Percentiles rank a stretch among this genome's conserved stretches.
Conservation (phyloP, 768 basidiomycete species). For the Xerocomus spinulosus region DNA sequence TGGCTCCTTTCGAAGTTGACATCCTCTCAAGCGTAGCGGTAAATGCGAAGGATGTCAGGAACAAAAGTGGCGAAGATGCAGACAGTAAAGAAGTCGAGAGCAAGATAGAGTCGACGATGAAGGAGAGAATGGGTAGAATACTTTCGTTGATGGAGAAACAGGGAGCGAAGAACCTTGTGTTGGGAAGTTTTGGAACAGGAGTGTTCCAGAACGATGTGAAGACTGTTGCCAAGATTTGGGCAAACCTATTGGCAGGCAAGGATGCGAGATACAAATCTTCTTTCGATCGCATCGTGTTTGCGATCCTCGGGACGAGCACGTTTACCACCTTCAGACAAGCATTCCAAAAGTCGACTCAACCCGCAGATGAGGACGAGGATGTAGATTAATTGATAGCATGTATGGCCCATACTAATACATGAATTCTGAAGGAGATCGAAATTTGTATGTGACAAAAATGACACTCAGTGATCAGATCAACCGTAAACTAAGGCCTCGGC, state of each 20-base stretch:
- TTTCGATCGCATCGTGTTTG: conserved; percentile 65
- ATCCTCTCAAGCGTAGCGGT: conserved; percentile 73
- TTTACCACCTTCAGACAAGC: conserved; percentile 38
- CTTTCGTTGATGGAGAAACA: conserved; percentile 60
- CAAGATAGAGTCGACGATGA: conserved; percentile 54
- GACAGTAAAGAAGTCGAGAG: conserved; percentile 20
- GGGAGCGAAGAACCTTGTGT: conserved; percentile 54
- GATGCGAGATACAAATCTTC: conserved; percentile 51
- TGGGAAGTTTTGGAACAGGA: conserved; percentile 77
- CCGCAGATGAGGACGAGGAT: not conserved
- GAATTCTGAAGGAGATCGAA: too few species aligned
- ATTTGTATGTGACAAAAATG: too few species aligned
- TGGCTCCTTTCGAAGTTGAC: conserved; percentile 55
- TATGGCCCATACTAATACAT: too few species aligned
- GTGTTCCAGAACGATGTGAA: conserved; percentile 64
- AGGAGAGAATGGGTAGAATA: conserved; percentile 66
- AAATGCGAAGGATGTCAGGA: conserved; percentile 54
- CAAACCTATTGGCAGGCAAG: conserved; percentile 47
- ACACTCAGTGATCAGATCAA: too few species aligned
- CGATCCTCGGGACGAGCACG: conserved; percentile 52
- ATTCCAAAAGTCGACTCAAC: conserved; percentile 24
- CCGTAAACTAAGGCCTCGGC: conserved; percentile 22
- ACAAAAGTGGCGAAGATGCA: conserved; percentile 14
- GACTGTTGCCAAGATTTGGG: conserved; percentile 60
- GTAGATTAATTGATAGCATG: too few species aligned